Evolutionary conservation across 164 flowering plant species (phyloP).

Genomic region (Cinnamomum chago): DNA sequence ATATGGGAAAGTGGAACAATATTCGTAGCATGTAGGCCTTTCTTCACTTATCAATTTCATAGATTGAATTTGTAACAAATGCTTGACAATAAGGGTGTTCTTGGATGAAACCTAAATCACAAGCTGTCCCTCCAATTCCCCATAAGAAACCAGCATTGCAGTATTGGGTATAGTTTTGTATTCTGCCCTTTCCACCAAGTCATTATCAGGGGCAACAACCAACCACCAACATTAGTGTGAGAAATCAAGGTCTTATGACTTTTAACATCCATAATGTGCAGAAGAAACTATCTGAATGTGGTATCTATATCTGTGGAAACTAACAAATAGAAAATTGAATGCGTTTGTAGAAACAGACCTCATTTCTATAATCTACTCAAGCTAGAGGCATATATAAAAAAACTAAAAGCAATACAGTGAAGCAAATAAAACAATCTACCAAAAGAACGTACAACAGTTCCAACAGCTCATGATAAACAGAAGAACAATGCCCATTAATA

Average conservation of each 20-base stretch:
- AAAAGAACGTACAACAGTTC: not conserved
- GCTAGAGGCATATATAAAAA: not conserved
- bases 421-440: not conserved
- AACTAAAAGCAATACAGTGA: not conserved
- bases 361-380: not conserved
- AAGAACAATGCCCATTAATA: not conserved
- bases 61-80: too few relatives aligned
- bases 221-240: not conserved
- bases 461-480: not conserved
- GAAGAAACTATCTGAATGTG: not conserved
- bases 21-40: too few relatives aligned
- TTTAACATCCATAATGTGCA: not conserved
- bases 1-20: not conserved
- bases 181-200: too few relatives aligned
- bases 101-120: not conserved
- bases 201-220: not conserved
- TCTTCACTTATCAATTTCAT: too few relatives aligned
- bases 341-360: not conserved
- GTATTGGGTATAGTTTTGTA: not conserved
- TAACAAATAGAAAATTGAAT: not conserved
- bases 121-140: not conserved
- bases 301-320: not conserved
- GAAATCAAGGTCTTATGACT: not conserved
- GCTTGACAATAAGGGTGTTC: not conserved
- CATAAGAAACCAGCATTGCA: not conserved